phyloP scores from a whole-genome alignment of 2,329 filamentous ascomycete genomes.

The Ustulina deusta region DNA sequence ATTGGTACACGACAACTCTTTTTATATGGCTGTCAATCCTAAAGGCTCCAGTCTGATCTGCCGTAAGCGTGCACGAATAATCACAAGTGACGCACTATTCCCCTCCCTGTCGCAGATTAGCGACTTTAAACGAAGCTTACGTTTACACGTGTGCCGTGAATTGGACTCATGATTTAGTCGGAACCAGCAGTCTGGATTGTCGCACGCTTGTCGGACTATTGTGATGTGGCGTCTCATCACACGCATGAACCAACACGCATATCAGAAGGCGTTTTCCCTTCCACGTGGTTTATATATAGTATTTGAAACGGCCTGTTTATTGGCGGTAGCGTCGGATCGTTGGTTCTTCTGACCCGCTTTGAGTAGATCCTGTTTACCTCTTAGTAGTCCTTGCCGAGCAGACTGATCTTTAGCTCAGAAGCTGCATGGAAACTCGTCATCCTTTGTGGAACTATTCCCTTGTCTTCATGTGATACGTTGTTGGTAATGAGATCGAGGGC shows the following conservation, averaged over 20 bases:
- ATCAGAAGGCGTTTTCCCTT: neutral
- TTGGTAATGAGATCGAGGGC: neutral
- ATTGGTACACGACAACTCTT: too few relatives aligned
- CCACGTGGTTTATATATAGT: neutral
- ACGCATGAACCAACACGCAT: neutral
- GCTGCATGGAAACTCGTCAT: too few relatives aligned
- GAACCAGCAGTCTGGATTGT: neutral
- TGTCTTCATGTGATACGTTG: neutral
- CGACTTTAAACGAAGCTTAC: neutral
- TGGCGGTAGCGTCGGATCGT: neutral
- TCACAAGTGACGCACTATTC: neutral
- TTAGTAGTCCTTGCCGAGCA: neutral
- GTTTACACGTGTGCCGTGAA: neutral
- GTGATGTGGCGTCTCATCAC: slow-evolving; percentile 4
- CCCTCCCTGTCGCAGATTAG: neutral
- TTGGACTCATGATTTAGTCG: neutral
- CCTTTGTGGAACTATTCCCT: neutral
- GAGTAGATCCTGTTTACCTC: neutral
- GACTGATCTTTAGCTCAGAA: neutral
- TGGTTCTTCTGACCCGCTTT: slow-evolving; percentile 14
- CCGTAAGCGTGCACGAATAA: neutral
- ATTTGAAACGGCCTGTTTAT: neutral
- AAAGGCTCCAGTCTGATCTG: neutral
- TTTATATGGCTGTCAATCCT: neutral
- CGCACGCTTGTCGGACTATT: neutral